These are phyloP conservation scores for Phascolomyces articulosus DNA, from an alignment of 371 early-diverging fungal species.

Conservation along the genomic window DNA sequence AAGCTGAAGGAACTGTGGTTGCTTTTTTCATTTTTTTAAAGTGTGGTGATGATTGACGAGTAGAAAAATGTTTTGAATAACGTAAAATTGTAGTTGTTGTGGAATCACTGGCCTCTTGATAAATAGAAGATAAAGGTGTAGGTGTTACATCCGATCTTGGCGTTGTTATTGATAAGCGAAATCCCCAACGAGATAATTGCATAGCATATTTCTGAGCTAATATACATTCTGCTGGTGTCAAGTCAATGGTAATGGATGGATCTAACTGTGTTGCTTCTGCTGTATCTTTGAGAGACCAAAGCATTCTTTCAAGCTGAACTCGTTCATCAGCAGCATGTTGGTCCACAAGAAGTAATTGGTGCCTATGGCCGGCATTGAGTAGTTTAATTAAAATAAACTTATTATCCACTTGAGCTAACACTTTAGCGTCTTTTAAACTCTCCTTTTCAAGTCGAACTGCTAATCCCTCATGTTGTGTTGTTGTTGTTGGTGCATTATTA, in stretches of 20 bases:
- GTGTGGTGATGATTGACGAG: slow-evolving; percentile 20
- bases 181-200: slow-evolving; percentile 64
- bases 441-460: slow-evolving; percentile 33
- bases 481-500: not conserved
- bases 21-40: slow-evolving; percentile 7
- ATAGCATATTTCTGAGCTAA: slow-evolving; percentile 25
- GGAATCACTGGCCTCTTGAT: not conserved
- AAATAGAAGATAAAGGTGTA: not conserved
- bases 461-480: not conserved
- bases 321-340: slow-evolving; percentile 92
- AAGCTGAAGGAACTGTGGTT: not conserved
- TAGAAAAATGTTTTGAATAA: slow-evolving; percentile 37
- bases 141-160: not conserved
- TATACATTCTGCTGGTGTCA: slow-evolving; percentile 47
- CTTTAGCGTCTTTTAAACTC: slow-evolving; percentile 30
- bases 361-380: not conserved
- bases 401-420: slow-evolving; percentile 68
- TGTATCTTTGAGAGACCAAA: slow-evolving; percentile 20
- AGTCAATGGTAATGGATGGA: slow-evolving; percentile 46
- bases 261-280: slow-evolving; percentile 48
- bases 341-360: slow-evolving; percentile 65
- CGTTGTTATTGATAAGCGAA: slow-evolving; percentile 27
- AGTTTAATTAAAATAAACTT: slow-evolving; percentile 66
- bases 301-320: slow-evolving; percentile 65
- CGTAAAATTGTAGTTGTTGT: slow-evolving; percentile 2